A percentile compares a stretch with the other conserved stretches of the same genome.
phyloP scores from a whole-genome alignment of 192 early-diverging fungal species.

The Dispira parvispora region DNA sequence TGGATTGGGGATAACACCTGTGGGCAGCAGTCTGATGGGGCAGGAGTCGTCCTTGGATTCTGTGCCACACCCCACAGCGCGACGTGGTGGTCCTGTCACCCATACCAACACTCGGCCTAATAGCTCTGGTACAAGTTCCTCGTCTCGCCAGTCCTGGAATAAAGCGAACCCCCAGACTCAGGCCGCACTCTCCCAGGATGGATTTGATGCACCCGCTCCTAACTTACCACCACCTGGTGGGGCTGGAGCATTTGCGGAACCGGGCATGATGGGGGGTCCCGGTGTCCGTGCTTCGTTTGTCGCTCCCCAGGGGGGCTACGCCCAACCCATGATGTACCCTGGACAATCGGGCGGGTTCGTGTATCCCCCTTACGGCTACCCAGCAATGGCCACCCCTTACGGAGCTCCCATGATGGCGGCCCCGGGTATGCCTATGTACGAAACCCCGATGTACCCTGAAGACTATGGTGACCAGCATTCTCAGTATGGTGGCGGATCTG shows the following conservation, averaged over 20 bases:
- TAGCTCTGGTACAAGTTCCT: constrained; percentile 3
- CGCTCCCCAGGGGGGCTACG: too few relatives aligned
- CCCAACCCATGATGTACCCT: too few relatives aligned
- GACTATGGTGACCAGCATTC: constrained; percentile 1
- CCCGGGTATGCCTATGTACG: not conserved
- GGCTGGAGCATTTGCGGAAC: too few relatives aligned
- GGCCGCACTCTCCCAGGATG: not conserved
- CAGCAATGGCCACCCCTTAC: not conserved
- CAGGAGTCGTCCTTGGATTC: too few relatives aligned
- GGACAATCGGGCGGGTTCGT: not conserved
- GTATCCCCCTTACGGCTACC: not conserved
- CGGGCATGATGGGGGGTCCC: too few relatives aligned
- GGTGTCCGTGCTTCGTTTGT: too few relatives aligned
- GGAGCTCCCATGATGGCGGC: too few relatives aligned
- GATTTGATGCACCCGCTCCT: not conserved
- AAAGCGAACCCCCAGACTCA: not conserved
- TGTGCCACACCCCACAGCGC: too few relatives aligned
- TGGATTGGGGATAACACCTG: too few relatives aligned
- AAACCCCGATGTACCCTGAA: not conserved
- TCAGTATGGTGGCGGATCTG: not conserved
- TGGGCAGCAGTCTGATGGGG: too few relatives aligned
- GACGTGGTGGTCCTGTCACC: too few relatives aligned
- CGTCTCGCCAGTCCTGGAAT: constrained; percentile 1
- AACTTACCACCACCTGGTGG: not conserved
- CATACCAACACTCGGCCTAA: not conserved